Conservation (phyloP, 805 yeast species). For the Candida parachauliodes region DNA sequence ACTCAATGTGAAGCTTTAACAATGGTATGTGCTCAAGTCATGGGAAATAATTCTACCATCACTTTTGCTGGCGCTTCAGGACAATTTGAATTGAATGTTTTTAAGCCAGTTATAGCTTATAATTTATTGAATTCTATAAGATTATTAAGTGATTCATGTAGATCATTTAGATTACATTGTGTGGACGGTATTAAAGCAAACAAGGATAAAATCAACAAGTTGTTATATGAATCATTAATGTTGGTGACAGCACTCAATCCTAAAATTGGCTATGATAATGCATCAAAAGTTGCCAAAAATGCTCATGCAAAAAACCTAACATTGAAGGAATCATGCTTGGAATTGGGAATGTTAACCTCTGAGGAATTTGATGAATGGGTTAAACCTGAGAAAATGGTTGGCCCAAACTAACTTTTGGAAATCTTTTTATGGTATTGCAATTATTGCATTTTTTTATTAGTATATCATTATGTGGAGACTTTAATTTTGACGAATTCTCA, state of each 20-base stretch:
- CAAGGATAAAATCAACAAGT: slow-evolving; percentile 32
- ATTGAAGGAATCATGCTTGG: slow-evolving; percentile 35
- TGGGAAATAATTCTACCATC: slow-evolving; percentile 38
- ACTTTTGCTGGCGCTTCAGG: slow-evolving; percentile 40
- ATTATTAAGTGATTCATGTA: slow-evolving; percentile 31
- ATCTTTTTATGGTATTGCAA: slow-evolving; percentile 56
- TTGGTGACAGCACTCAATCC: slow-evolving; percentile 41
- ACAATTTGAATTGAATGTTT: slow-evolving; percentile 38
- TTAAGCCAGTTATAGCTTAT: slow-evolving; percentile 37
- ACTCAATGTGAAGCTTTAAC: slow-evolving; percentile 40
- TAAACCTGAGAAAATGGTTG: slow-evolving; percentile 38
- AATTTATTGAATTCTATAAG: slow-evolving; percentile 34
- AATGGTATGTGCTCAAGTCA: slow-evolving; percentile 38
- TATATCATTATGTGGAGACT: slow-evolving; percentile 38
- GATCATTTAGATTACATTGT: slow-evolving; percentile 34
- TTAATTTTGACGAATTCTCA: slow-evolving; percentile 37
- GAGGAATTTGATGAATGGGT: slow-evolving; percentile 39
- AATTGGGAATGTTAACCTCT: slow-evolving; percentile 28
- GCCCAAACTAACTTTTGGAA: slow-evolving; percentile 40
- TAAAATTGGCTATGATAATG: slow-evolving; percentile 37
- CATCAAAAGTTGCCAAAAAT: slow-evolving; percentile 39
- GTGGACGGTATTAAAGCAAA: slow-evolving; percentile 37
- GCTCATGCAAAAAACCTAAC: slow-evolving; percentile 40
- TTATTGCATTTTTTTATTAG: slow-evolving; percentile 44
- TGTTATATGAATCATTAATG: slow-evolving; percentile 38